Evolutionary conservation across 1,284 basidiomycete species (phyloP).

Genomic region (Cryptococcus jaspeensis): DNA sequence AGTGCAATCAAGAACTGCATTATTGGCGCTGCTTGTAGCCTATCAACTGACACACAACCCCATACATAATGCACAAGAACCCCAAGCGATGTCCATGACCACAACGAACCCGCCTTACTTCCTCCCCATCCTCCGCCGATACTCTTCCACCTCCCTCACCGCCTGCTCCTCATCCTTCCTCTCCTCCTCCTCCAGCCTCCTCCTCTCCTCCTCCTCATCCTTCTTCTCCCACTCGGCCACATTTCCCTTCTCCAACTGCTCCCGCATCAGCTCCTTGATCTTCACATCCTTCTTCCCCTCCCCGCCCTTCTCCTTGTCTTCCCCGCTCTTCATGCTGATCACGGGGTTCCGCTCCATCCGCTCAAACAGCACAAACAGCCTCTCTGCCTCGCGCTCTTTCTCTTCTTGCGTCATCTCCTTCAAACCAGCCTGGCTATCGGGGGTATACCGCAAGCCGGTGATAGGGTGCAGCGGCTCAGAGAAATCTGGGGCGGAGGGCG

Average conservation of each 20-base stretch:
- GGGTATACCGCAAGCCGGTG: conserved; percentile 21
- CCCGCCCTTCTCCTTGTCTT: conserved; percentile 60
- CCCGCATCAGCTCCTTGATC: conserved; percentile 31
- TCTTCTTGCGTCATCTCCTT: conserved; percentile 83
- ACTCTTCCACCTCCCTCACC: conserved; percentile 38
- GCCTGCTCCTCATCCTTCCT: conserved; percentile 44
- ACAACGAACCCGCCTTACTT: conserved; percentile 1
- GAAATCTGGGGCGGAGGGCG: not conserved
- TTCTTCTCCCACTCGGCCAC: conserved; percentile 21
- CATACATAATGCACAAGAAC: not conserved
- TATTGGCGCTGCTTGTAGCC: too few species aligned
- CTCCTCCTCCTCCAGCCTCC: conserved; percentile 27
- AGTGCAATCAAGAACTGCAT: too few species aligned
- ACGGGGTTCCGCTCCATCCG: conserved; percentile 67
- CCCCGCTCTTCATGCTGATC: conserved; percentile 36
- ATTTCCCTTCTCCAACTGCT: conserved; percentile 31
- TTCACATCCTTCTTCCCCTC: conserved; percentile 29
- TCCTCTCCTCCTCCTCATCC: conserved; percentile 26
- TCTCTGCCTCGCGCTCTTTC: conserved; percentile 85
- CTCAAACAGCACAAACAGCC: conserved; percentile 83
- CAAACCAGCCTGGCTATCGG: conserved; percentile 8
- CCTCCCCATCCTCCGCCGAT: conserved; percentile 32
- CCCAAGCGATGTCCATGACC: not conserved
- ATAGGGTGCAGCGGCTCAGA: conserved; percentile 25
- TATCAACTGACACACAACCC: not conserved